These are phyloP conservation scores for Mucor racemosus DNA, from an alignment of 371 early-diverging fungal genomes.

Conservation along the genomic window DNA sequence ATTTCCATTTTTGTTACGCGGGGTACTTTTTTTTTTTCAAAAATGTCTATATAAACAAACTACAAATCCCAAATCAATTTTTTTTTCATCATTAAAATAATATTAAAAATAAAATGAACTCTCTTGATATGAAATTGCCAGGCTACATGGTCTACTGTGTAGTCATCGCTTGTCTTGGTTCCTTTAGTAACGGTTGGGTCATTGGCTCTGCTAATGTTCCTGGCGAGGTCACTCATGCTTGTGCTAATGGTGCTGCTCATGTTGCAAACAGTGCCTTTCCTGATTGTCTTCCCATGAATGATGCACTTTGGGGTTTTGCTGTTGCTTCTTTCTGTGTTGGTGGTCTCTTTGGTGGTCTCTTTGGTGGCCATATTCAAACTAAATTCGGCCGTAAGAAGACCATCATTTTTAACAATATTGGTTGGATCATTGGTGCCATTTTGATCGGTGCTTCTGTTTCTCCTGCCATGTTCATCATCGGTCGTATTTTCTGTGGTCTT, in stretches of 20 bases:
- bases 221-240: slow-evolving; percentile 35
- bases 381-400: slow-evolving; percentile 67
- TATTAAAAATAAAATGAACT: slow-evolving; percentile 18
- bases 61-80: not conserved
- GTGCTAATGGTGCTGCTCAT: slow-evolving; percentile 26
- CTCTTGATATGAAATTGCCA: slow-evolving; percentile 38
- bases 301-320: slow-evolving; percentile 56
- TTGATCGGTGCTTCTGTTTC: slow-evolving; percentile 62
- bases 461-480: slow-evolving; percentile 71
- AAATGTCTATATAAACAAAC: slow-evolving; percentile 1
- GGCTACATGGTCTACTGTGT: slow-evolving; percentile 49
- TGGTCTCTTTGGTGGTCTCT: slow-evolving; percentile 72
- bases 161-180: slow-evolving; percentile 40
- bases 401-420: slow-evolving; percentile 63
- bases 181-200: slow-evolving; percentile 49
- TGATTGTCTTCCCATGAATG: slow-evolving; percentile 37
- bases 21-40: not conserved
- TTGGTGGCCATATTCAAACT: slow-evolving; percentile 60
- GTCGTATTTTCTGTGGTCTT: slow-evolving; percentile 79
- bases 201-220: slow-evolving; percentile 55
- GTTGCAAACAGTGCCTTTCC: slow-evolving; percentile 20
- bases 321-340: slow-evolving; percentile 72
- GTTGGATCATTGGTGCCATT: slow-evolving; percentile 67
- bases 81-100: not conserved
- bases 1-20: not conserved